These are phyloP conservation scores for Alternaria alternata DNA, from an alignment of 2,329 filamentous ascomycete species.

Conservation along the genomic window DNA sequence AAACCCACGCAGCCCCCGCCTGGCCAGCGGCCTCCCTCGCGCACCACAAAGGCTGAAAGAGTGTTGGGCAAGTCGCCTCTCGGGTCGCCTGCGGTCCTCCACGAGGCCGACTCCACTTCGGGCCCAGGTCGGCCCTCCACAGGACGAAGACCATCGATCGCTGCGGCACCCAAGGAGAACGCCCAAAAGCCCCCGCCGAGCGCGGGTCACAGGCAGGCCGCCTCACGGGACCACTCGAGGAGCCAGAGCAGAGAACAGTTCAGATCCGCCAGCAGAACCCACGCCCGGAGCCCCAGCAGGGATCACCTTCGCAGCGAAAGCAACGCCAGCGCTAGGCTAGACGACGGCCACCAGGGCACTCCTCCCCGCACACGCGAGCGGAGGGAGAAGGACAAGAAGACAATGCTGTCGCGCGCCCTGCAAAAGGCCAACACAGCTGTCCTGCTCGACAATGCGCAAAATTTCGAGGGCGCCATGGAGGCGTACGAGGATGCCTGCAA, in stretches of 20 bases:
- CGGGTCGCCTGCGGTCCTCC: slow-evolving; percentile 46
- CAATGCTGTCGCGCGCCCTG: slow-evolving; percentile 93
- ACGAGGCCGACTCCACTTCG: slow-evolving; percentile 35
- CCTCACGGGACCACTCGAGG: slow-evolving; percentile 27
- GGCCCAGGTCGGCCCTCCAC: slow-evolving; percentile 32
- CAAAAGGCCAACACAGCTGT: slow-evolving; percentile 97
- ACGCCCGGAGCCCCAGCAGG: slow-evolving; percentile 17
- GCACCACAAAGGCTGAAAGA: slow-evolving; percentile 36
- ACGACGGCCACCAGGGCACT: slow-evolving; percentile 44
- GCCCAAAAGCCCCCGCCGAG: slow-evolving; percentile 33
- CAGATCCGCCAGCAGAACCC: slow-evolving; percentile 21
- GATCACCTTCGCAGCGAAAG: slow-evolving; percentile 42
- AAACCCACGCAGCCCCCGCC: slow-evolving; percentile 31
- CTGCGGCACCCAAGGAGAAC: slow-evolving; percentile 21
- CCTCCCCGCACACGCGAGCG: slow-evolving; percentile 53
- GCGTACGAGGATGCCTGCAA: slow-evolving; percentile 92
- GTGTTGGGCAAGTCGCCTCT: slow-evolving; percentile 45
- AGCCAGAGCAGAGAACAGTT: slow-evolving; percentile 35
- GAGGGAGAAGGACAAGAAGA: slow-evolving; percentile 72
- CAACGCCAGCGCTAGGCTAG: slow-evolving; percentile 43
- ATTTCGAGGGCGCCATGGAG: slow-evolving; percentile 88
- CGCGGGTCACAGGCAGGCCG: slow-evolving; percentile 27
- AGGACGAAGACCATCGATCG: slow-evolving; percentile 31
- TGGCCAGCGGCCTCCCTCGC: slow-evolving; percentile 40
- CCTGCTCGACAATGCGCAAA: slow-evolving; percentile 92